These are phyloP conservation scores for Theobroma grandiflorum DNA, from an alignment of 441 rosid genomes.

Conservation along the genomic window DNA sequence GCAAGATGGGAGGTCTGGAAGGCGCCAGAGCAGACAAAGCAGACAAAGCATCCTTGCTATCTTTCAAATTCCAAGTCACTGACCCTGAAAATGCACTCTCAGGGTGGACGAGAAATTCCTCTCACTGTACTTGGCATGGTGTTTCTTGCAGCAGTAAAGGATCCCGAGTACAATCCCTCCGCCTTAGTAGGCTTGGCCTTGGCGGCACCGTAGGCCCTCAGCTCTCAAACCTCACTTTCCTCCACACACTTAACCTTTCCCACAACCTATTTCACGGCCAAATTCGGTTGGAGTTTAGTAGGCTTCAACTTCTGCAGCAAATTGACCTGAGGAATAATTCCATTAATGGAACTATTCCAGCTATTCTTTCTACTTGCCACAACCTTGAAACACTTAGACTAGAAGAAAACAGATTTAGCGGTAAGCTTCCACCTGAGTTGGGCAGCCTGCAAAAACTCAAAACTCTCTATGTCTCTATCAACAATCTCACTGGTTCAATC, in stretches of 20 bases:
- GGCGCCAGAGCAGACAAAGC: constrained; percentile 27
- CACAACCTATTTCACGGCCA: constrained; percentile 31
- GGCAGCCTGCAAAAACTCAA: constrained; percentile 25
- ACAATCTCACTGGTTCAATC: constrained; percentile 29
- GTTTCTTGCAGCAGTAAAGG: constrained; percentile 28
- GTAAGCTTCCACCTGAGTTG: constrained; percentile 26
- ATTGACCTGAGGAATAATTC: constrained; percentile 21
- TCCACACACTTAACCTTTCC: constrained; percentile 10
- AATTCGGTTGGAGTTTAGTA: constrained; percentile 7
- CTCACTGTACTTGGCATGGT: constrained; percentile 40
- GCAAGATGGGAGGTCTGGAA: constrained; percentile 19
- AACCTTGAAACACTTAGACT: constrained; percentile 13
- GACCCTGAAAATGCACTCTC: constrained; percentile 36
- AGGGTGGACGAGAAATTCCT: constrained; percentile 30
- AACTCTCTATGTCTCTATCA: constrained; percentile 18
- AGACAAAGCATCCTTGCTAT: constrained; percentile 32
- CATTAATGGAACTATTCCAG: constrained; percentile 19
- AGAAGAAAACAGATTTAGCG: neutral
- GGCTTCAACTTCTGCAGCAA: constrained; percentile 14
- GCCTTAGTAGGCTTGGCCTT: constrained; percentile 1
- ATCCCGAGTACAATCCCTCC: constrained; percentile 19
- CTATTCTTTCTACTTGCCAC: neutral
- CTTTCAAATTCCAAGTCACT: constrained; percentile 21
- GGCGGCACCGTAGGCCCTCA: neutral
- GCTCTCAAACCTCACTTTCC: constrained; percentile 21